Base-by-base conservation (phyloP, 2,329 filamentous ascomycete species). In the Sporothrix sp. region DNA sequence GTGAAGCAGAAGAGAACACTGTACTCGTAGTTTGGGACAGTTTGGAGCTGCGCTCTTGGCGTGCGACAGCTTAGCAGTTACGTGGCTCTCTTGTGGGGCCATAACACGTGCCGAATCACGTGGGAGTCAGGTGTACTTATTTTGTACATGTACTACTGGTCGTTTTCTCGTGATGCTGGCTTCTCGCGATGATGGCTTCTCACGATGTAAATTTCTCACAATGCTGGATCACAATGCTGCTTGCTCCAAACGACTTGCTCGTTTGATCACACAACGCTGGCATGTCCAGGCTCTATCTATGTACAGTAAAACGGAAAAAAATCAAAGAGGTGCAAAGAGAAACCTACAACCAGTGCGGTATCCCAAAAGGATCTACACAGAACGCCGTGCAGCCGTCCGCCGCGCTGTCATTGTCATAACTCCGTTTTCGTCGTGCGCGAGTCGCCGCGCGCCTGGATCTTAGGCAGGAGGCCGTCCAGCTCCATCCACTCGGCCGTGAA, bases 401-500 rank as follows among this genome's bases (percentile, higher is more conserved):
- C 23, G 7, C 5, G 13, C 44, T 37, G 10, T 51, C 39, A 40
- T 35, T 23, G 32, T 56, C 51, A 60, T 38, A 60, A 48, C 46
- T 60, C 58, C 3, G 57, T 58, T 48, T 57, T 58, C 20, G 25
- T 18, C 9, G 42, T 21, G 27, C 50, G 32, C n/a, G 51, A 30
- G 20, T 23, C 36, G 4, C 32, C 27, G 9, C n/a, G 44, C 8
- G 43, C 13, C 23, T 8, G 21, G 7, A 43, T 5, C 28, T 25
- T 11, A 16, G 50, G 37, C 18, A 48, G 20, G 23, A 42, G 21
- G 39, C 59, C 60, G 36, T 66, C 64, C 54, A 97, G 67, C 58
- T 95, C 90, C 78, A 97, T 79, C 89, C 90, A 97, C 67, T 97
- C 91, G 0, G 86, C 83, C 30, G 82, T 78, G 69, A 97, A 98